These are phyloP conservation scores for Pythium folliculosum DNA, from an alignment of 352 stramenopile genomes.

Conservation along the genomic window DNA sequence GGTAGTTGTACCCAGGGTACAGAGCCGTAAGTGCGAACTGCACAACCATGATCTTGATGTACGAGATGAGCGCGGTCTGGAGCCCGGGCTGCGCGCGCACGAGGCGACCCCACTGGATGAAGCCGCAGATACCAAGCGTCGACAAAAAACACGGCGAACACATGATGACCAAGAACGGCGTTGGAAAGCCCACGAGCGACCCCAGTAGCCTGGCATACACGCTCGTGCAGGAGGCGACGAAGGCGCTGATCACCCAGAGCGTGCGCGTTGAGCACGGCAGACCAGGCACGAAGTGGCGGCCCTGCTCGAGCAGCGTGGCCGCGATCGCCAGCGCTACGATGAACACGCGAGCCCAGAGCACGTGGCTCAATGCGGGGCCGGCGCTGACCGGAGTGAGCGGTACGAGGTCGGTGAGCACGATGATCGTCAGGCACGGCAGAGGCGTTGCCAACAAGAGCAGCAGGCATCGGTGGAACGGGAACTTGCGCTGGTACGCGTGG, in stretches of 20 bases:
- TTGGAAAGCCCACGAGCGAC: slow-evolving; percentile 6
- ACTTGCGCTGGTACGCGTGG: slow-evolving; percentile 1
- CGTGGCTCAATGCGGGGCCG: background rate
- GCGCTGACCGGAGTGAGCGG: background rate
- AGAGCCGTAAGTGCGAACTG: slow-evolving; percentile 2
- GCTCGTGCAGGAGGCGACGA: background rate
- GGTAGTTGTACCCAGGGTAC: slow-evolving; percentile 18
- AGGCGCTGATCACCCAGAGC: background rate
- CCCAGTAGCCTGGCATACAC: background rate
- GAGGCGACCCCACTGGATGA: background rate
- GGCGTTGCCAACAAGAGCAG: background rate
- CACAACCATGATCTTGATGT: slow-evolving; percentile 2
- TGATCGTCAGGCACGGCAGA: slow-evolving; percentile 3
- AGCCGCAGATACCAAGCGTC: slow-evolving; percentile 2
- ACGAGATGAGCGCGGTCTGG: background rate
- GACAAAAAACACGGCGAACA: slow-evolving; percentile 24
- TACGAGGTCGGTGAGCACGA: background rate
- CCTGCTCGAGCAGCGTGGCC: background rate
- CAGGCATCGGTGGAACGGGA: background rate
- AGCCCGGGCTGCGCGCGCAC: background rate
- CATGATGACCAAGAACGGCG: slow-evolving; percentile 23
- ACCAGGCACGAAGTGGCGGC: background rate
- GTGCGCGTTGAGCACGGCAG: slow-evolving; percentile 1
- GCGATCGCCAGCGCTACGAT: slow-evolving; percentile 2
- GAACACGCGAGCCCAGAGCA: slow-evolving; percentile 4